Percentiles rank a stretch among this genome's conserved stretches.
phyloP scores from a whole-genome alignment of 371 early-diverging fungal species.

The Apophysomyces trapeziformis region DNA sequence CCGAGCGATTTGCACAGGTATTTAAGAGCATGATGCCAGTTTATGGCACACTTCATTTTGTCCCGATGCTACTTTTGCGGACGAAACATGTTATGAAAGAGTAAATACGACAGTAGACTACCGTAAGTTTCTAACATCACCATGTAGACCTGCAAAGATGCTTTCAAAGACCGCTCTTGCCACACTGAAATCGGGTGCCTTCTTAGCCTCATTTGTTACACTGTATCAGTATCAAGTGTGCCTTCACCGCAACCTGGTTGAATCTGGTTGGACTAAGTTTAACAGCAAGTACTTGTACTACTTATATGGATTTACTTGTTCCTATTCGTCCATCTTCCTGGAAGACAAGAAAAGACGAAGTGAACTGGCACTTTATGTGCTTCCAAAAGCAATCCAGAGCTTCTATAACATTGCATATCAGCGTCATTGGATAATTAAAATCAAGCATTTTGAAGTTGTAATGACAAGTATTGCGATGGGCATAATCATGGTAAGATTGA shows the following conservation, averaged over 20 bases:
- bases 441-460: constrained; percentile 61
- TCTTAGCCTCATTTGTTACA: constrained; percentile 66
- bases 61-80: constrained; percentile 68
- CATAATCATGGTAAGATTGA: constrained; percentile 52
- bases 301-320: constrained; percentile 59
- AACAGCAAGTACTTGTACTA: constrained; percentile 71
- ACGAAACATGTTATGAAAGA: constrained; percentile 56
- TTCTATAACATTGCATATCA: constrained; percentile 62
- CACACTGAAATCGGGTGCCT: constrained; percentile 64
- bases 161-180: constrained; percentile 53
- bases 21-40: constrained; percentile 65
- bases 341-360: constrained; percentile 71
- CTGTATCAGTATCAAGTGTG: constrained; percentile 68
- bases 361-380: constrained; percentile 72
- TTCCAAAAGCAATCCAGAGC: constrained; percentile 65
- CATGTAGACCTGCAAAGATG: constrained; percentile 51
- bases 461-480: constrained; percentile 57
- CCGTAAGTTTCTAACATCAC: background rate
- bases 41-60: constrained; percentile 75
- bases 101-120: constrained; percentile 40
- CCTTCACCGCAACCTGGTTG: constrained; percentile 58
- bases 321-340: constrained; percentile 64
- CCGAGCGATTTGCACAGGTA: constrained; percentile 58
- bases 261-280: constrained; percentile 33
- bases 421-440: constrained; percentile 60